phyloP scores from a whole-genome alignment of 331 rosid genomes.

The Cydonia oblonga region DNA sequence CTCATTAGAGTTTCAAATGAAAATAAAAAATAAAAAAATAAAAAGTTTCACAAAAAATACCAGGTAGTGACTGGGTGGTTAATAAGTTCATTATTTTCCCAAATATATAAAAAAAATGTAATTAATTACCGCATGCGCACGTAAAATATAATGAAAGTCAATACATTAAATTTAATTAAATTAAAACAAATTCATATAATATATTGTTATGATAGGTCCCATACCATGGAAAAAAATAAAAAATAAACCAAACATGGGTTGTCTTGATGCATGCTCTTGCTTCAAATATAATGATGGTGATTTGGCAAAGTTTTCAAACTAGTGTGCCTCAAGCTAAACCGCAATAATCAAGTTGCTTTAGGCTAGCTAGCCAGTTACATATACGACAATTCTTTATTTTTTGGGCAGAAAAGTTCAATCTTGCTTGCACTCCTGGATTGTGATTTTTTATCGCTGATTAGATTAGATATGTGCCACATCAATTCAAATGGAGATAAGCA shows the following conservation, averaged over 20 bases:
- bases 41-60: no score
- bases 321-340: not conserved
- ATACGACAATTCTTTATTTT: not conserved
- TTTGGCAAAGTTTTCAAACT: not conserved
- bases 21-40: no score
- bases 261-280: not conserved
- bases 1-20: no score
- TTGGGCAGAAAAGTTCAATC: not conserved
- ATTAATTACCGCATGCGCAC: no score
- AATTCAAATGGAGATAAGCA: not conserved
- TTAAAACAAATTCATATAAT: not conserved
- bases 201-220: not conserved
- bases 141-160: no score
- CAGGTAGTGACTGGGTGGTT: no score
- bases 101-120: no score
- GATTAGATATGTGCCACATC: not conserved
- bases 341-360: conserved; percentile 1
- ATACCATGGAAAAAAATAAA: not conserved
- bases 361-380: not conserved
- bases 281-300: not conserved
- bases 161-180: not conserved
- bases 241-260: not conserved
- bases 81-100: no score
- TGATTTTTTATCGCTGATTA: not conserved
- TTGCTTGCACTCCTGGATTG: not conserved